A percentile compares a stretch with the other conserved stretches of the same genome.
phyloP scores from a whole-genome alignment of 1,284 basidiomycete species.

The Thecaphora thlaspeos region DNA sequence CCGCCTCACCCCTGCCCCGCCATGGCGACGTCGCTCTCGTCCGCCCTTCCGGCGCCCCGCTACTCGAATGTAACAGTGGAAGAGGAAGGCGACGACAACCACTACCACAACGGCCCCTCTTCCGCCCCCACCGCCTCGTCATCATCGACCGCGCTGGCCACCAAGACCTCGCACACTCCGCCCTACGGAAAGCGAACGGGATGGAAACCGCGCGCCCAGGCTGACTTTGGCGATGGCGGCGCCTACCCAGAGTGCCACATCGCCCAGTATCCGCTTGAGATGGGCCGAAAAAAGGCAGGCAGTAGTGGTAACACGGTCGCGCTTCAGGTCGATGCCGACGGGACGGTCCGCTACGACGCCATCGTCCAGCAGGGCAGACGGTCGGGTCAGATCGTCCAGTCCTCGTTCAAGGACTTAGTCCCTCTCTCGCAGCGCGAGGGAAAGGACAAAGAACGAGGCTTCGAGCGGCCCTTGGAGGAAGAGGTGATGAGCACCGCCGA shows the following conservation, averaged over 20 bases:
- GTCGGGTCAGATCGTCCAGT: slow-evolving; percentile 80
- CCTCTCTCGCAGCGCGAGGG: slow-evolving; percentile 82
- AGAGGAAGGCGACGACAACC: slow-evolving; percentile 10
- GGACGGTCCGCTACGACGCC: slow-evolving; percentile 93
- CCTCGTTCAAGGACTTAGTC: slow-evolving; percentile 95
- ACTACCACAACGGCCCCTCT: slow-evolving; percentile 12
- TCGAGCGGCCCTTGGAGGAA: slow-evolving; percentile 90
- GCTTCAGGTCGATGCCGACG: slow-evolving; percentile 92
- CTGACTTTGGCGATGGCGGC: slow-evolving; percentile 90
- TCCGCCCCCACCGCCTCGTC: slow-evolving; percentile 7
- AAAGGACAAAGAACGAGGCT: slow-evolving; percentile 66
- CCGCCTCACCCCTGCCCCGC: not conserved
- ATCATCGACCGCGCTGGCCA: slow-evolving; percentile 3
- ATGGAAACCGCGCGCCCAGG: slow-evolving; percentile 79
- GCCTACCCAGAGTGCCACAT: slow-evolving; percentile 96
- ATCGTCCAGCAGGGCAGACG: slow-evolving; percentile 93
- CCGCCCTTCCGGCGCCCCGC: slow-evolving; percentile 35
- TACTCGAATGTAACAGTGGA: slow-evolving; percentile 4
- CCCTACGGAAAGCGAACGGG: slow-evolving; percentile 79
- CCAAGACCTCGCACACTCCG: slow-evolving; percentile 60
- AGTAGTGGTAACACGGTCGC: slow-evolving; percentile 68
- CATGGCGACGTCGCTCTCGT: slow-evolving; percentile 38
- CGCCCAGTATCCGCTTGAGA: slow-evolving; percentile 92
- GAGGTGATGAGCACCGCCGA: slow-evolving; percentile 85
- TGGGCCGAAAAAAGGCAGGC: slow-evolving; percentile 78